Base-by-base conservation (phyloP, 371 early-diverging fungal genomes). In the Mortierella polycephala region DNA sequence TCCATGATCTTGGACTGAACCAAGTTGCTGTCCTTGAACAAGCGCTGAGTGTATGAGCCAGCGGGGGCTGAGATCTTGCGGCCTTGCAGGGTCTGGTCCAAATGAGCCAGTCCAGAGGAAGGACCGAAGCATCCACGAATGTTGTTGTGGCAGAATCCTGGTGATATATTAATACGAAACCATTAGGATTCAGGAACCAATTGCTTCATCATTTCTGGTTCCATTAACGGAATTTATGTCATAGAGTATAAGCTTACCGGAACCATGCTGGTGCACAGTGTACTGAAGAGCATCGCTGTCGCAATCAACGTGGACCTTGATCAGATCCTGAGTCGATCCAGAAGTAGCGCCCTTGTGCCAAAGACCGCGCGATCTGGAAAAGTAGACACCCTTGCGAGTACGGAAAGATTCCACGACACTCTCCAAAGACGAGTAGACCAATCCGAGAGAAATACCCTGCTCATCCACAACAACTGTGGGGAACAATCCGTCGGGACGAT, bases 261-360 rank as follows among this genome's bases (percentile, higher is more conserved):
- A 87, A n/a, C 92, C 95, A 50, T 86, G 85, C 85, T 99, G 98
- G 12, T 86, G 84, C 45, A 99, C 99, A 45, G 89, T 87, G 82
- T 96, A 97, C 70, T 89, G 87, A 53, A 99, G 85, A 14, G 94
- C 89, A 79, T 99, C 99, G 13, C 84, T 75, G 85, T 98, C 99
- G 76, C 99, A 99, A 75, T 99, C 99, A 53, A 89, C 82, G 23
- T 90, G 85, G 57, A 98, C 84, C 49, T 86, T 85, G 46, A 91
- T 68, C 57, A 99, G 84, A 14, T 89, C 83, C 82, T 99, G 99
- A 8, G 94, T 93, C 16, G 97, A 93, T 47, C 98, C 98, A 0
- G 97, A 96, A 2, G 97, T 94, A 41, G 89, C 85, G 6, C 99
- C 99, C 85, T 99, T 99, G 81, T 94, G 89, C 99, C 99, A 99